phyloP scores from a whole-genome alignment of 352 stramenopile species.

The Phytophthora citricola region DNA sequence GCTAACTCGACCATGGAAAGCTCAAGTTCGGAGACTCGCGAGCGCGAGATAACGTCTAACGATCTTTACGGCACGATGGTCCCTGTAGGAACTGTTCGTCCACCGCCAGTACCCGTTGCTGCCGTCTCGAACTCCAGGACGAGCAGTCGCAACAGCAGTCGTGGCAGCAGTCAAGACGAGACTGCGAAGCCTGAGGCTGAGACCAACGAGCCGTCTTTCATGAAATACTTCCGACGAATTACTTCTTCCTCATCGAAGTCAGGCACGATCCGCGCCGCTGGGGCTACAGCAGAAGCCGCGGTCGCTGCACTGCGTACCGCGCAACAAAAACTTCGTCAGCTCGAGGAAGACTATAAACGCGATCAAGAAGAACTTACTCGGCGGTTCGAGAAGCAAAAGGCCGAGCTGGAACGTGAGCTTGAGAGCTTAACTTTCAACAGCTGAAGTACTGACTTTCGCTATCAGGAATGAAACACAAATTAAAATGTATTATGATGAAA shows the following conservation, averaged over 20 bases:
- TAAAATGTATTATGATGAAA: conserved; percentile 26
- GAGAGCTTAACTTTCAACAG: conserved; percentile 36
- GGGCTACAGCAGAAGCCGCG: conserved; percentile 9
- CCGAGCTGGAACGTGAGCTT: conserved; percentile 57
- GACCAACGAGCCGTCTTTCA: conserved; percentile 74
- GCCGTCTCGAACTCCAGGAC: conserved; percentile 23
- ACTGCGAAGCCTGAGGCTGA: conserved; percentile 17
- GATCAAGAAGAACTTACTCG: conserved; percentile 47
- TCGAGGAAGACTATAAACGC: conserved; percentile 60
- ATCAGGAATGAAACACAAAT: conserved; percentile 7
- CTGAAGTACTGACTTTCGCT: conserved; percentile 8
- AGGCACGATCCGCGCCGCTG: conserved; percentile 34
- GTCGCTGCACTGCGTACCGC: conserved; percentile 28
- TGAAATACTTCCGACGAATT: conserved; percentile 83
- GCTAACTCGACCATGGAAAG: conserved; percentile 20
- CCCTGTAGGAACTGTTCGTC: conserved; percentile 23
- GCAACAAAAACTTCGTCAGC: conserved; percentile 56
- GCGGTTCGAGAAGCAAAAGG: conserved; percentile 56
- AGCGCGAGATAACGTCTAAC: conserved; percentile 52
- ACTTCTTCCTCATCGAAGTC: conserved; percentile 26
- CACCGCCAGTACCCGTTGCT: conserved; percentile 30
- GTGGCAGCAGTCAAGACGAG: conserved; percentile 21
- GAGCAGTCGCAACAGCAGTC: conserved; percentile 27
- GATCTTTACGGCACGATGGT: conserved; percentile 75
- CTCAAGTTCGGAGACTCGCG: conserved; percentile 15